Conservation (phyloP, 108 stramenopile genomes). For the Aurantiochytrium sp. region DNA sequence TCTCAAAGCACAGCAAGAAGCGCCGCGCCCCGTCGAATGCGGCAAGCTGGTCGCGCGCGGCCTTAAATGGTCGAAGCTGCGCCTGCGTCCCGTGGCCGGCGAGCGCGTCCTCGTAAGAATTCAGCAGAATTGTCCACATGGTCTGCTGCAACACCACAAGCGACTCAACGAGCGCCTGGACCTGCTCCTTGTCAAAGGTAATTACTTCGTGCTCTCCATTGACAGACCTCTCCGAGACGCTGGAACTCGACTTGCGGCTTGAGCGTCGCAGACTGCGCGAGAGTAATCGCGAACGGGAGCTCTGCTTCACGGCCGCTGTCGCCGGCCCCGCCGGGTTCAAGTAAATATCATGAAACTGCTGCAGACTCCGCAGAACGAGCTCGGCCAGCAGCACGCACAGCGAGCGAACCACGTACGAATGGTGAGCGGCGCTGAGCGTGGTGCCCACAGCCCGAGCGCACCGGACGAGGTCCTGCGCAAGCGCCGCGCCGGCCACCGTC, state of each 20-base stretch:
- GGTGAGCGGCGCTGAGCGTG: background rate
- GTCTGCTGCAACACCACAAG: conserved; percentile 8
- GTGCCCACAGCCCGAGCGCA: background rate
- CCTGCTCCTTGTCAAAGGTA: background rate
- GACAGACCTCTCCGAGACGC: background rate
- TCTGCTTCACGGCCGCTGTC: background rate
- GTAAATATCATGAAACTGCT: background rate
- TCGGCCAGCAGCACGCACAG: background rate
- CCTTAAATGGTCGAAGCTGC: background rate
- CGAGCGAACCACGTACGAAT: conserved; percentile 6
- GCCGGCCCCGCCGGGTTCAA: background rate
- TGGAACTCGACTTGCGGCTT: background rate
- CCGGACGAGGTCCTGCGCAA: background rate
- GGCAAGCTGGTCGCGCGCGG: background rate
- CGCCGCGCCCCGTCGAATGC: conserved; percentile 13
- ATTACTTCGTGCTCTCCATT: background rate
- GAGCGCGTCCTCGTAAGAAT: background rate
- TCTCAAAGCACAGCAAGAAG: background rate
- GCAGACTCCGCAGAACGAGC: background rate
- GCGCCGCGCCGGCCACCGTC: background rate
- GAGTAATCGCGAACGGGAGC: background rate
- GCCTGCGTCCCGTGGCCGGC: background rate
- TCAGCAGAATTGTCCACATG: conserved; percentile 20
- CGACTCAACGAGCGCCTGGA: background rate
- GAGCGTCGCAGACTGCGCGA: background rate